Evolutionary conservation across 148 eudicot genomes (phyloP).

Genomic region (Euryodendron excelsum): DNA sequence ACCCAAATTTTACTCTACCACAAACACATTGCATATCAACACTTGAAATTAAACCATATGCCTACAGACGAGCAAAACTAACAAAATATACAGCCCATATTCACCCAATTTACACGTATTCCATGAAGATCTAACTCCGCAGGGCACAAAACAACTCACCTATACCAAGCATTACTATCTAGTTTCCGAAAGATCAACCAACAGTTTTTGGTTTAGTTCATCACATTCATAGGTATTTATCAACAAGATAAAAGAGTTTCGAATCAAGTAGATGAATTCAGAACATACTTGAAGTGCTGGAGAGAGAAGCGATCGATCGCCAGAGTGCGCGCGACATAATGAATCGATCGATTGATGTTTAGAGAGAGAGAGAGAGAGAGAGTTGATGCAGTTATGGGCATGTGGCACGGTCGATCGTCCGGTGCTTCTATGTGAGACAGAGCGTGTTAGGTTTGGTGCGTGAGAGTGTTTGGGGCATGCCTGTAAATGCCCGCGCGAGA

Average conservation of each 20-base stretch:
- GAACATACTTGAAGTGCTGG: slow-evolving; percentile 39
- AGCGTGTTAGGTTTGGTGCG: too few species aligned
- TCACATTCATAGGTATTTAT: background rate
- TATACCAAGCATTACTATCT: too few species aligned
- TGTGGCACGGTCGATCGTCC: too few species aligned
- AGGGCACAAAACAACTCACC: background rate
- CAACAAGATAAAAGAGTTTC: background rate
- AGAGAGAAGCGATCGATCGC: slow-evolving; percentile 55
- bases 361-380: background rate
- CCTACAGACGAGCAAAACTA: background rate
- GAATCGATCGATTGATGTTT: background rate
- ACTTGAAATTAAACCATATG: background rate
- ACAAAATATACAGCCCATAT: background rate
- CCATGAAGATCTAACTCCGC: background rate
- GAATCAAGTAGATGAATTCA: background rate
- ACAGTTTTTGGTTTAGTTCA: too few species aligned
- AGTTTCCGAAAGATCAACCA: background rate
- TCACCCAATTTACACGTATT: background rate
- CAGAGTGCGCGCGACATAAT: slow-evolving; percentile 49
- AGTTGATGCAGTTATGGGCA: too few species aligned
- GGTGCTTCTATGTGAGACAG: too few species aligned
- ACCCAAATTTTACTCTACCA: too few species aligned
- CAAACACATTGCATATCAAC: too few species aligned
- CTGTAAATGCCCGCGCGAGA: too few species aligned
- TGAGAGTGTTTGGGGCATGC: too few species aligned